Conservation (phyloP, 2,329 filamentous ascomycete species). For the Pyrenophora graminea region DNA sequence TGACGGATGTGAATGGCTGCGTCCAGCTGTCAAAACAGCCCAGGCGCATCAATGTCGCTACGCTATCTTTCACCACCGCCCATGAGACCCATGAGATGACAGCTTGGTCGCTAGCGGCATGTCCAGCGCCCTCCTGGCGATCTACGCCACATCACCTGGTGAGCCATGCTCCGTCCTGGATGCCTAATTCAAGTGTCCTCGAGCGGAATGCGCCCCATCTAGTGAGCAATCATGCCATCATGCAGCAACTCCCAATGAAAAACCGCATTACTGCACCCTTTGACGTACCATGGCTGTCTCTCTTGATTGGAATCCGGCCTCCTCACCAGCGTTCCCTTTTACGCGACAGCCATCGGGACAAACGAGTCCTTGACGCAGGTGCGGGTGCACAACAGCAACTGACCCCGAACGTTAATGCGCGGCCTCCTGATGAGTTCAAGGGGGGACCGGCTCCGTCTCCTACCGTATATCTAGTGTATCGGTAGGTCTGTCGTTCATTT, state of each 20-base stretch:
- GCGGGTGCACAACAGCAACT: slow-evolving; percentile 29
- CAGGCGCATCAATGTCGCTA: slow-evolving; percentile 17
- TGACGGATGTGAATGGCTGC: slow-evolving; percentile 8
- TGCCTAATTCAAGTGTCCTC: slow-evolving; percentile 22
- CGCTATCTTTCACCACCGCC: slow-evolving; percentile 14
- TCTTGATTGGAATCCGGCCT: slow-evolving; percentile 25
- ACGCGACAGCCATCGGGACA: slow-evolving; percentile 16
- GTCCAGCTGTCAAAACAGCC: slow-evolving; percentile 24
- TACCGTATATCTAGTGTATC: no score
- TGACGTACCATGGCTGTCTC: slow-evolving; percentile 13
- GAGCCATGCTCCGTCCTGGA: slow-evolving; percentile 30
- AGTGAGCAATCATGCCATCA: slow-evolving; percentile 20
- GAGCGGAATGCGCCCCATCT: slow-evolving; percentile 30
- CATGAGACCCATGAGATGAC: neutral
- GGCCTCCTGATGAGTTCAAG: slow-evolving; percentile 15
- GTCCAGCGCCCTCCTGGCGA: slow-evolving; percentile 12
- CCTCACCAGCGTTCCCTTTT: slow-evolving; percentile 30
- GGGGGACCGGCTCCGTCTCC: slow-evolving; percentile 12
- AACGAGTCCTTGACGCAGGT: slow-evolving; percentile 30
- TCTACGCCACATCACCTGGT: slow-evolving; percentile 9
- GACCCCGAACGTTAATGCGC: slow-evolving; percentile 17
- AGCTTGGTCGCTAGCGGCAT: neutral
- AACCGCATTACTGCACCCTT: slow-evolving; percentile 19
- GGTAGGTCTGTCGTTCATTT: slow-evolving; percentile 3
- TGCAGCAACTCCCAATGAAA: slow-evolving; percentile 27